Conservation (phyloP, 2,329 filamentous ascomycete genomes). For the Phyllosticta capitalensis region DNA sequence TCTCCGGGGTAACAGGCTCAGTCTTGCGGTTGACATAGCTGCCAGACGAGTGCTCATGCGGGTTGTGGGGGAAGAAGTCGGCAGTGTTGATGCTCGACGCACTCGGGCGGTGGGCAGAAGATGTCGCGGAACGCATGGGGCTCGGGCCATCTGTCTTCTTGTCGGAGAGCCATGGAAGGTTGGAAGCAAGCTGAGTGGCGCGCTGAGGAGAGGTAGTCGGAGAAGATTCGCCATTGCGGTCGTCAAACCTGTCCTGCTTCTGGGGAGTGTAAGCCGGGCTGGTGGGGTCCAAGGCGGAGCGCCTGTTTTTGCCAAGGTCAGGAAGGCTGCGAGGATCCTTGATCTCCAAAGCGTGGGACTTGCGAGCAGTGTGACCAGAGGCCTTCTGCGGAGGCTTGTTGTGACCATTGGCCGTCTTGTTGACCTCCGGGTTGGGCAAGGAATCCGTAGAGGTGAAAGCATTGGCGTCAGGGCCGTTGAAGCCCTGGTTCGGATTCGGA, state of each 20-base stretch:
- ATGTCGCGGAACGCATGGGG: conserved; percentile 12
- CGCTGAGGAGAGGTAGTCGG: conserved; percentile 17
- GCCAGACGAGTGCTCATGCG: conserved; percentile 17
- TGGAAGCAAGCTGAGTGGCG: conserved; percentile 13
- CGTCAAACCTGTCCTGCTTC: conserved; percentile 14
- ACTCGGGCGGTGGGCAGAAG: conserved; percentile 23
- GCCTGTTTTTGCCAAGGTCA: background rate
- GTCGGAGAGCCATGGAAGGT: conserved; percentile 21
- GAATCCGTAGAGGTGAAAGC: background rate
- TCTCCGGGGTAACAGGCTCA: background rate
- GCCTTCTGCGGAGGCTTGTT: background rate
- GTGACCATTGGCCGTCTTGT: background rate
- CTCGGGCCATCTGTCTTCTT: conserved; percentile 7
- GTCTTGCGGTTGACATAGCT: conserved; percentile 2
- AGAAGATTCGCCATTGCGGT: conserved; percentile 14
- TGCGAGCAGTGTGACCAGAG: conserved; percentile 17
- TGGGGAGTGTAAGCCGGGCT: conserved; percentile 31
- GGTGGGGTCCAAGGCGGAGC: conserved; percentile 28
- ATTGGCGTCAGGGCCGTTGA: background rate
- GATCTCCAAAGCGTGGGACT: conserved; percentile 32
- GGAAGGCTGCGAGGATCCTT: conserved; percentile 27
- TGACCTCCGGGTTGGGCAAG: background rate
- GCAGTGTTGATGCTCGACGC: conserved; percentile 31
- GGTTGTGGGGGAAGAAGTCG: conserved; percentile 33
- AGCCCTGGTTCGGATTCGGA: background rate